A percentile compares a stretch with the other conserved stretches of the same genome.
Evolutionary conservation across 805 yeast genomes (phyloP).

Genomic region (Torulaspora indica): DNA sequence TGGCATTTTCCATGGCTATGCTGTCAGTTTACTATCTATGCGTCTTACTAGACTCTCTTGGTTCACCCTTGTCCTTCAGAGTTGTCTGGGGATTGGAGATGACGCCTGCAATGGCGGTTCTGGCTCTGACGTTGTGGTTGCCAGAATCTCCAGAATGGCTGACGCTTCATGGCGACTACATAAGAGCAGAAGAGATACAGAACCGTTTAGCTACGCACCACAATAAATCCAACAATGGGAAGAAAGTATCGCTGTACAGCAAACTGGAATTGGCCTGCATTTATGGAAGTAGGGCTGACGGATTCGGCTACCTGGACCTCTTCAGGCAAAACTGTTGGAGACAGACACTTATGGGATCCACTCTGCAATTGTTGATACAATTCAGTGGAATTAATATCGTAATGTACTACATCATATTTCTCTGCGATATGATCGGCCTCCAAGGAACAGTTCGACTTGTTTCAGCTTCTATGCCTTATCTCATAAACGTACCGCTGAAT

Average conservation of each 20-base stretch:
- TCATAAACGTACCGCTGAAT: slow-evolving; percentile 41
- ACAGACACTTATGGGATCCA: slow-evolving; percentile 38
- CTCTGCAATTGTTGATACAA: slow-evolving; percentile 42
- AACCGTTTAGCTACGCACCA: slow-evolving; percentile 33
- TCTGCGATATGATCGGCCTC: slow-evolving; percentile 48
- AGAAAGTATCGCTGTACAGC: slow-evolving; percentile 7
- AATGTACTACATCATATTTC: slow-evolving; percentile 42
- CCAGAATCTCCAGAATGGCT: slow-evolving; percentile 59
- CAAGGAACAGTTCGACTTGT: slow-evolving; percentile 34
- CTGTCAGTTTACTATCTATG: slow-evolving; percentile 51
- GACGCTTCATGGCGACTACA: slow-evolving; percentile 36
- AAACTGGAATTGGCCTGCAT: slow-evolving; percentile 20
- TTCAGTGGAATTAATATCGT: slow-evolving; percentile 43
- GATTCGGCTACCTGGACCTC: slow-evolving; percentile 25
- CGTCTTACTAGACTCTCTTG: slow-evolving; percentile 42
- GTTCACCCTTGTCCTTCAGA: slow-evolving; percentile 52
- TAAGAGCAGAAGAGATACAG: slow-evolving; percentile 36
- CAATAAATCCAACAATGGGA: slow-evolving; percentile 9
- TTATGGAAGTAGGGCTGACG: slow-evolving; percentile 14
- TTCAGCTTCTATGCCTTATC: slow-evolving; percentile 40
- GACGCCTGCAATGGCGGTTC: slow-evolving; percentile 40
- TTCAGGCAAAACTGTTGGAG: slow-evolving; percentile 35
- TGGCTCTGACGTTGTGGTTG: slow-evolving; percentile 14
- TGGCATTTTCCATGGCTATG: slow-evolving; percentile 55
- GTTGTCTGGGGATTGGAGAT: slow-evolving; percentile 58